A percentile compares a stretch with the other conserved stretches of the same genome.
Evolutionary conservation across 176 grass and related monocot species (phyloP).

Genomic region (Guadua angustifolia): DNA sequence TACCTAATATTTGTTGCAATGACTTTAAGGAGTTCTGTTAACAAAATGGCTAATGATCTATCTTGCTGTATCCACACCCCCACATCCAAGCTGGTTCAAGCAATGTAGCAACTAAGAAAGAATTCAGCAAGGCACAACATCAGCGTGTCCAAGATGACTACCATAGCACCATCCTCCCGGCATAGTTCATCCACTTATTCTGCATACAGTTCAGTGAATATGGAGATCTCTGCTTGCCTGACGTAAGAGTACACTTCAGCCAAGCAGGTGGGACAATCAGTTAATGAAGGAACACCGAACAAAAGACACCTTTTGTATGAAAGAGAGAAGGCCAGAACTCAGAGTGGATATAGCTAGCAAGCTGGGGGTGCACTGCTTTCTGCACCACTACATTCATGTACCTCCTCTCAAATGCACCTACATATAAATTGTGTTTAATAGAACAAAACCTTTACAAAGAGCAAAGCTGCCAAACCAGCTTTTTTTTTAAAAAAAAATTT

Average conservation of each 20-base stretch:
- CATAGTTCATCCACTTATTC: neutral
- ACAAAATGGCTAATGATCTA: neutral
- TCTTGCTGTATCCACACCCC: neutral
- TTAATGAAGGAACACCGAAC: neutral
- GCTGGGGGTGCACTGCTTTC: slow-evolving; percentile 72
- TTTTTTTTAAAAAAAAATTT: slow-evolving; percentile 35
- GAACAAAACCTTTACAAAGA: neutral
- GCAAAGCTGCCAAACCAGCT: slow-evolving; percentile 12
- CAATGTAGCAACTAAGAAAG: neutral
- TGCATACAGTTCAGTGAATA: neutral
- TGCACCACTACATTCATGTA: slow-evolving; percentile 98
- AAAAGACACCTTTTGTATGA: slow-evolving; percentile 75
- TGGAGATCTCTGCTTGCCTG: neutral
- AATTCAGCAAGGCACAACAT: neutral
- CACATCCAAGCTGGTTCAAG: neutral
- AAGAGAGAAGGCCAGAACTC: slow-evolving; percentile 66
- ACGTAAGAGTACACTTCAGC: neutral
- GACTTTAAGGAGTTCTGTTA: neutral
- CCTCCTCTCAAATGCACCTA: slow-evolving; percentile 97
- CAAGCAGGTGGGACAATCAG: slow-evolving; percentile 6
- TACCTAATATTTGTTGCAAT: neutral
- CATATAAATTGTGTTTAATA: slow-evolving; percentile 44
- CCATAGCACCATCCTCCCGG: neutral
- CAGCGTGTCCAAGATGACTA: neutral
- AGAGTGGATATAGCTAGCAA: slow-evolving; percentile 80